These are phyloP conservation scores for Neofusicoccum sp. DNA, from an alignment of 2,329 filamentous ascomycete genomes.

Conservation along the genomic window DNA sequence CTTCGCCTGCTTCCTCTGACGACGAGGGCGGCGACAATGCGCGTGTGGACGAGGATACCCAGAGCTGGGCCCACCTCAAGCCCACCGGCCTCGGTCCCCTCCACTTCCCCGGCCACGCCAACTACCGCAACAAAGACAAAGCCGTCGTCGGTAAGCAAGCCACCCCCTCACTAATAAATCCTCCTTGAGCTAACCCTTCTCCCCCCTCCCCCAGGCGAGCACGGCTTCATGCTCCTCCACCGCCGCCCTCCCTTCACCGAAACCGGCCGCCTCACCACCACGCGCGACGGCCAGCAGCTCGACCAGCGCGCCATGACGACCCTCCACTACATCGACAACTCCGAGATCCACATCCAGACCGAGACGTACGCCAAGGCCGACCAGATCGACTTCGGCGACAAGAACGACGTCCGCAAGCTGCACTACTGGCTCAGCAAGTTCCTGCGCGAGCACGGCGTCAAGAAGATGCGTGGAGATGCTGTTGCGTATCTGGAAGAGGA, in stretches of 20 bases:
- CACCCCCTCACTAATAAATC: neutral
- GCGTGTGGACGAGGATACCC: neutral
- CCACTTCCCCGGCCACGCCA: neutral
- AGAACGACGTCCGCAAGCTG: neutral
- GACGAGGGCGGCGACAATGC: neutral
- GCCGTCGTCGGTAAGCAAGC: neutral
- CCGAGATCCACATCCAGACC: neutral
- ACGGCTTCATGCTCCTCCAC: slow-evolving; percentile 6
- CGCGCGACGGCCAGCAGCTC: neutral
- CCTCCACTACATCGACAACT: neutral
- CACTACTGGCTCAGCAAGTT: neutral
- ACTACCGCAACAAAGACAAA: neutral
- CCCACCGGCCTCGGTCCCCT: neutral
- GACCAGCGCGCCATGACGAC: neutral
- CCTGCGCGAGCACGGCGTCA: neutral
- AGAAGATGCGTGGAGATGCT: neutral
- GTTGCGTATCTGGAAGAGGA: neutral
- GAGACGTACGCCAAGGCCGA: neutral
- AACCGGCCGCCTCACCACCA: neutral
- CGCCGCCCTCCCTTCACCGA: neutral
- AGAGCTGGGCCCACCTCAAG: neutral
- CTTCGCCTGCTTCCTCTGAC: neutral
- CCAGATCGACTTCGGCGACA: neutral
- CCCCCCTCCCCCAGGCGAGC: neutral
- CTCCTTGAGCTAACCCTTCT: neutral